Evolutionary conservation across 352 stramenopile species (phyloP), one percentile per base, ranked within the genome.

Genomic region (Paralagenidium karlingii): DNA sequence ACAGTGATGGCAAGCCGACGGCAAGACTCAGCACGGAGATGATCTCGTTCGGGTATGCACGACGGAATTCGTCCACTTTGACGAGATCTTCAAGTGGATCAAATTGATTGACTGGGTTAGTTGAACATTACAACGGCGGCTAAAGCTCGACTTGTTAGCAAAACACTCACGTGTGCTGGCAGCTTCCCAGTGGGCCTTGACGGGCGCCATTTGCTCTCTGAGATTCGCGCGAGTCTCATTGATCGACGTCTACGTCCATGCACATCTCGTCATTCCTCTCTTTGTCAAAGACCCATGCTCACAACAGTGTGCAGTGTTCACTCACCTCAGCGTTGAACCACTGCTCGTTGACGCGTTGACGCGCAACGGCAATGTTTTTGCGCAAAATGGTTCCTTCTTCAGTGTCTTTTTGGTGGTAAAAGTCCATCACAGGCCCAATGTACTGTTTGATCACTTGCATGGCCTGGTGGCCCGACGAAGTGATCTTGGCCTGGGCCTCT

Each of bases 1-100:
- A 55, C 20, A 87, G 56, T 27, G 70, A 82, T 13, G 74, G 74
- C 20, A 70, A 45, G 21, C 66, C 74, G 21, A 85, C 74, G 34
- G 76, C 43, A 3, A 69, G 53, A 5, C 63, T 55, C 22, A 88
- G 50, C 24, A 68, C 70, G 1, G 57, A 63, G 5, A 76, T 55
- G 27, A 70, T 68, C 6, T 70, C 54, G 43, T 82, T 70, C 8
- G 70, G 70, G 55, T 88, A 66, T 19, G 76, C 64, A 31, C 66
- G 66, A 46, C 68, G 74, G 58, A 88, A 85, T 41, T 67, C 63
- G 45, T 88, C 82, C 28, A 56, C 53, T 45, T 87, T 87, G 40
- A 57, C n/a, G 26, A 83, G 49, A 42, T 84, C 74, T 87, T 47
- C 36, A 48, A 20, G 22, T 24, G 20, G 26, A 18, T 19, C 43